Evolutionary conservation across 2,329 filamentous ascomycete genomes (phyloP), one percentile per base, ranked within the genome.

Genomic region (Chaetoscypha palmicola): DNA sequence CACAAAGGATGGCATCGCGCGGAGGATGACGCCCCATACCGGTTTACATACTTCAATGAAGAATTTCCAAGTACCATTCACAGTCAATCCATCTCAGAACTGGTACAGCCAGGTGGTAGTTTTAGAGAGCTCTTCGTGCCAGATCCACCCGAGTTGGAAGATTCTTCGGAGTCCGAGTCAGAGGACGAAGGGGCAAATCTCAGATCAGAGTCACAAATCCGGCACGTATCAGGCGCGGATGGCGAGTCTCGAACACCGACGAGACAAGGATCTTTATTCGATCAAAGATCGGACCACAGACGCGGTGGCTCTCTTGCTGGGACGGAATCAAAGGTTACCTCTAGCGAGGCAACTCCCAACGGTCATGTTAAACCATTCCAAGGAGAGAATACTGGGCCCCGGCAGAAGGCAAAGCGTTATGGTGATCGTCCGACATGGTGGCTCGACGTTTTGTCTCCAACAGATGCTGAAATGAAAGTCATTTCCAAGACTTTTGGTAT

Each of bases 21-120:
- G 41, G 86, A 92, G 51, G 90, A 95, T 48, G 91, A 96, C 52
- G 80, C 83, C 0, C 92, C 92, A 0, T 97, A 94, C 63, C 79
- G 92, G 20, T 98, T 96, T 63, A 97, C 92, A 0, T 98, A 98
- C 64, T 98, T 98, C 73, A 97, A 97, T 64, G 92, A 97, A 62
- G 88, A 95, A 51, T 88, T 97, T 44, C 84, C 88, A 58, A 94
- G 86, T 63, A 98, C 92, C 0, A 94, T 98, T 49, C 92, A 98
- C 64, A 92, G 89, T 48, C 87, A 94, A 64, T 92, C 85, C 0
- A 95, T 98, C 45, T 94, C 89, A 2, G 92, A 96, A 62, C 74
- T 98, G 16, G 76, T 94, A 7, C 89, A 95, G 54, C 82, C 86
- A 0, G 92, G 88, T 4, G 77, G 82, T 48, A 85, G 77, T 33